phyloP scores from a whole-genome alignment of 768 basidiomycete species.

The Rhizopogon vinicolor region DNA sequence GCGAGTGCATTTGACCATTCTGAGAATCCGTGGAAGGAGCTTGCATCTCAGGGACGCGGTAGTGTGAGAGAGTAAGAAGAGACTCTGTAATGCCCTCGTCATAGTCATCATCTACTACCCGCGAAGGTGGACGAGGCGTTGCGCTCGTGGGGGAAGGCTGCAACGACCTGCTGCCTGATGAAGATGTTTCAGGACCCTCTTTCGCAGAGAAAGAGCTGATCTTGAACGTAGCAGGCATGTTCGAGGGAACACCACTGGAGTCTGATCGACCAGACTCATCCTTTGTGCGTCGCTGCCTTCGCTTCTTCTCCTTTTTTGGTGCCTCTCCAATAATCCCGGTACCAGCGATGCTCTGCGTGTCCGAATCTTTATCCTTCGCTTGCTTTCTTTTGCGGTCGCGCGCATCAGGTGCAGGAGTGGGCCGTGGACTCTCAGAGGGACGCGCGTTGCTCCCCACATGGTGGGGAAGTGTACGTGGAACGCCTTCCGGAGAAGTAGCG shows the following conservation, averaged over 20 bases:
- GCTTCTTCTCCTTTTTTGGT: slow-evolving; percentile 57
- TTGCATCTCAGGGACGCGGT: slow-evolving; percentile 28
- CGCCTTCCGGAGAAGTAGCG: slow-evolving; percentile 43
- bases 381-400: slow-evolving; percentile 43
- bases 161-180: slow-evolving; percentile 59
- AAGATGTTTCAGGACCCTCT: slow-evolving; percentile 56
- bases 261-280: slow-evolving; percentile 34
- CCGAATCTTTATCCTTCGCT: slow-evolving; percentile 44
- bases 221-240: slow-evolving; percentile 27
- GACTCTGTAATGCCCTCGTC: slow-evolving; percentile 90
- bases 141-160: slow-evolving; percentile 70
- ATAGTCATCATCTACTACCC: slow-evolving; percentile 87
- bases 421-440: slow-evolving; percentile 59
- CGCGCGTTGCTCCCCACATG: slow-evolving; percentile 31
- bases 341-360: slow-evolving; percentile 27
- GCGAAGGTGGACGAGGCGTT: slow-evolving; percentile 53
- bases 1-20: slow-evolving; percentile 38
- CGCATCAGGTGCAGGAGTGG: slow-evolving; percentile 34
- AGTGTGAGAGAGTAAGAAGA: slow-evolving; percentile 63
- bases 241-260: slow-evolving; percentile 23
- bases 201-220: slow-evolving; percentile 30
- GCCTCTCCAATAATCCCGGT: slow-evolving; percentile 29
- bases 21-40: slow-evolving; percentile 25
- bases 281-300: slow-evolving; percentile 38
- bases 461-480: slow-evolving; percentile 24